phyloP scores from a whole-genome alignment of 108 stramenopile genomes.

The Chaetoceros tenuissimus region DNA sequence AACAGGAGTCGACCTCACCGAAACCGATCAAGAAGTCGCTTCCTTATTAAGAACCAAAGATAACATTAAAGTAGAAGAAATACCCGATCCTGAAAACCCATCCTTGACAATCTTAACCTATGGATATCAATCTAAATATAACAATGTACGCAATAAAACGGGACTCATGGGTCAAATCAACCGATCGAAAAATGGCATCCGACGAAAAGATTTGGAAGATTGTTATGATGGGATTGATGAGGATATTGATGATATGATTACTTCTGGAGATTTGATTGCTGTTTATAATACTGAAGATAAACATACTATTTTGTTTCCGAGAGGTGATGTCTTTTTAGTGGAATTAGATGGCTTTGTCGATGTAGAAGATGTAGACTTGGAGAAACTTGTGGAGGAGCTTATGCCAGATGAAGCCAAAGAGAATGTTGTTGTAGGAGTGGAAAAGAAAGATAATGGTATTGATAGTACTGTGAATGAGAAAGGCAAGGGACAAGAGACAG shows the following conservation, averaged over 20 bases:
- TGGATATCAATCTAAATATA: conserved; percentile 74
- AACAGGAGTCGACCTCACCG: conserved; percentile 62
- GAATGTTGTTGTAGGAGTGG: not conserved
- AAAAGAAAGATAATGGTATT: too few relatives aligned
- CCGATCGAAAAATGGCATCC: conserved; percentile 63
- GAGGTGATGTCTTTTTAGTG: conserved; percentile 73
- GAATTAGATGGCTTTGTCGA: conserved; percentile 72
- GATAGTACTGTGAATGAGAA: too few relatives aligned
- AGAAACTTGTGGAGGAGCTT: not conserved
- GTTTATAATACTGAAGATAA: conserved; percentile 66
- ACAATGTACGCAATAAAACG: conserved; percentile 42
- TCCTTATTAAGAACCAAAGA: conserved; percentile 54
- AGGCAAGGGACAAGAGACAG: too few relatives aligned
- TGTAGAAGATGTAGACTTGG: conserved; percentile 2
- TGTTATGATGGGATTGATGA: conserved; percentile 66
- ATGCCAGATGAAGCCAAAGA: not conserved
- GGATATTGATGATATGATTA: conserved; percentile 54
- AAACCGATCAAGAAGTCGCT: conserved; percentile 34
- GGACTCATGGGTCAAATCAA: conserved; percentile 75
- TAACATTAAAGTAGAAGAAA: conserved; percentile 62
- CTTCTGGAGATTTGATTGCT: conserved; percentile 66
- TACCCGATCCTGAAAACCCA: conserved; percentile 83
- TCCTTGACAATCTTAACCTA: conserved; percentile 46
- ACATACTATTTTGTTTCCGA: conserved; percentile 64
- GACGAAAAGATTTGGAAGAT: conserved; percentile 51